Base-by-base conservation (phyloP, 768 basidiomycete species). In the Boletus fagicola region DNA sequence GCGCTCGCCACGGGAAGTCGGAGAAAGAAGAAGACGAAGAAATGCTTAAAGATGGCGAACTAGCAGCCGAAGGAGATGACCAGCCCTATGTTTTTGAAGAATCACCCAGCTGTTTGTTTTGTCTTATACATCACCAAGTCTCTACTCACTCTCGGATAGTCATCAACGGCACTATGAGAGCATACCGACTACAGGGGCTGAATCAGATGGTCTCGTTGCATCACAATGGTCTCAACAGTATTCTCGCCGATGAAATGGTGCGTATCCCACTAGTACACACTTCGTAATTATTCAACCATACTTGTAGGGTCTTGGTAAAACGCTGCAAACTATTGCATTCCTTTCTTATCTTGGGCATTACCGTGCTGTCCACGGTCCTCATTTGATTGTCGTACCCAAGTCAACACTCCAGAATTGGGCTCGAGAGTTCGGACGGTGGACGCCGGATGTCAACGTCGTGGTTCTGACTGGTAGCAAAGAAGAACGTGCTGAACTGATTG, bases 21-120 rank as follows among this genome's bases (percentile, higher is more conserved):
- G 97, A 99, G 73, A 97, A 97, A 74, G 97, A 99, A 67, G 97
- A 98, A 71, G 97, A 98, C 53, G 94, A 96, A 61, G 96, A 99
- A 74, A 66, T 99, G 66, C 73, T 98, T 42, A 91, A 94, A 67
- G 92, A 92, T 46, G 89, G 88, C 7, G 91, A 92, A 63, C 78
- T 86, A 39, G 89, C 83, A 18, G 84, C 82, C 10, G 88, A 86
- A 56, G 92, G 91, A 3, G 85, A 88, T 61, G 94, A 97, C 63
- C 90, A 94, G 59, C 91, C 95, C 0, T 92, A 86, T 62, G 93
- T 98, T 5, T 99, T 98, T 58, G 94, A 98, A 67, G 87, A 94
- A 62, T 94, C 92, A 0, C 95, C 95, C 0, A 86, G 84, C 65
- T 98, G 94, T 98, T 60, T 53, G 76, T 73, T 13, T 33, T 31